Conservation (phyloP, 441 rosid species). For the Populus hybrid region DNA sequence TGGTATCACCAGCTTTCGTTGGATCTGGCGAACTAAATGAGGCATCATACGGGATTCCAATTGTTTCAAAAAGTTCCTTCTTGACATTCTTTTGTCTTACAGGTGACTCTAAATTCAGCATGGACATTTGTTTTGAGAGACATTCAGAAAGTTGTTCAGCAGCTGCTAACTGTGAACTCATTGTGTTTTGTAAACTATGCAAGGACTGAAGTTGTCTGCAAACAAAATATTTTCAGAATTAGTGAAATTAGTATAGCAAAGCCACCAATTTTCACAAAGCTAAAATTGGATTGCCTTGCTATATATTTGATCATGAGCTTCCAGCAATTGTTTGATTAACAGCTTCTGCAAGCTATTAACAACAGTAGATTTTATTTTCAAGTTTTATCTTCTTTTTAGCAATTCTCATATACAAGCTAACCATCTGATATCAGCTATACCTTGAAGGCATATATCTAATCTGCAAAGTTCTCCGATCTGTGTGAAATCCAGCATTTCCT, state of each 20-base stretch:
- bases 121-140: slow-evolving; percentile 64
- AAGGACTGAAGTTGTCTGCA: slow-evolving; percentile 71
- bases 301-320: not conserved
- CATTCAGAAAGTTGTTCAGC: slow-evolving; percentile 88
- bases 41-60: slow-evolving; percentile 79
- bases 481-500: slow-evolving; percentile 46
- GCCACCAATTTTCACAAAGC: not conserved
- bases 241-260: not conserved
- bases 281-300: not conserved
- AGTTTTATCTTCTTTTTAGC: not conserved
- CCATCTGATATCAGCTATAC: slow-evolving; percentile 28
- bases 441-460: slow-evolving; percentile 64
- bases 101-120: slow-evolving; percentile 57
- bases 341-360: not conserved
- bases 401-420: not conserved
- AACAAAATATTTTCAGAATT: not conserved
- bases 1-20: slow-evolving; percentile 38
- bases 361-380: not conserved
- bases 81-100: slow-evolving; percentile 59
- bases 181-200: slow-evolving; percentile 72
- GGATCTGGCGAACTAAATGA: slow-evolving; percentile 74
- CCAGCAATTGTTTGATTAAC: not conserved
- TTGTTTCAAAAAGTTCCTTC: slow-evolving; percentile 84
- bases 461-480: slow-evolving; percentile 45
- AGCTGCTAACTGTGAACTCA: slow-evolving; percentile 77